Conservation (phyloP, 352 stramenopile genomes). For the Globisporangium paroecandrum region DNA sequence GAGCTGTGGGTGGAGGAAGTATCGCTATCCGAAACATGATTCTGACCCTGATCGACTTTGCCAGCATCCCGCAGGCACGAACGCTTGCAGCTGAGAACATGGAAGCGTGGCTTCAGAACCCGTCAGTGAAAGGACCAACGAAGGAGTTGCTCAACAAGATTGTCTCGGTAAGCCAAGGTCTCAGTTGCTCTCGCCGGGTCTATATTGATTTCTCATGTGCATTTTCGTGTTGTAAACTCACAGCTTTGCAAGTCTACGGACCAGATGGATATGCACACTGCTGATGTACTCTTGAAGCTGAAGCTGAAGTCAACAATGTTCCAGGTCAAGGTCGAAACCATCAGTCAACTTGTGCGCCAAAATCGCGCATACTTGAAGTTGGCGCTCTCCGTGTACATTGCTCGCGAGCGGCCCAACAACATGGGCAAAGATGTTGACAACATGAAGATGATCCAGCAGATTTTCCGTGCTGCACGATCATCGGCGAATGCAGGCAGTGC, state of each 20-base stretch:
- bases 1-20: conserved; percentile 33
- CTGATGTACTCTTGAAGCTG: conserved; percentile 76
- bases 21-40: conserved; percentile 72
- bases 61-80: conserved; percentile 51
- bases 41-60: conserved; percentile 67
- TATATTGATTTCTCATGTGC: neutral
- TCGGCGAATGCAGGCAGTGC: conserved; percentile 18
- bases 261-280: conserved; percentile 48
- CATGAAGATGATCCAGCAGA: conserved; percentile 88
- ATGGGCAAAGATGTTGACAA: conserved; percentile 87
- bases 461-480: conserved; percentile 67
- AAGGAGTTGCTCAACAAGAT: conserved; percentile 75
- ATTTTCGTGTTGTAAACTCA: neutral
- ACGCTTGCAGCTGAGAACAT: conserved; percentile 73
- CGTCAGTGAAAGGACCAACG: conserved; percentile 64
- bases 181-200: neutral
- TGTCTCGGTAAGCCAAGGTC: conserved; percentile 30
- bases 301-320: conserved; percentile 89
- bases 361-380: conserved; percentile 65
- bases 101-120: conserved; percentile 76
- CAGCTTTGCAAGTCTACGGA: conserved; percentile 63
- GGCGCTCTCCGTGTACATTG: conserved; percentile 68
- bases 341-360: conserved; percentile 76
- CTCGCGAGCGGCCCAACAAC: conserved; percentile 73
- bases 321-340: conserved; percentile 80